These are phyloP conservation scores for Cladosporium sp. DNA, from an alignment of 2,329 filamentous ascomycete species.

Conservation along the genomic window DNA sequence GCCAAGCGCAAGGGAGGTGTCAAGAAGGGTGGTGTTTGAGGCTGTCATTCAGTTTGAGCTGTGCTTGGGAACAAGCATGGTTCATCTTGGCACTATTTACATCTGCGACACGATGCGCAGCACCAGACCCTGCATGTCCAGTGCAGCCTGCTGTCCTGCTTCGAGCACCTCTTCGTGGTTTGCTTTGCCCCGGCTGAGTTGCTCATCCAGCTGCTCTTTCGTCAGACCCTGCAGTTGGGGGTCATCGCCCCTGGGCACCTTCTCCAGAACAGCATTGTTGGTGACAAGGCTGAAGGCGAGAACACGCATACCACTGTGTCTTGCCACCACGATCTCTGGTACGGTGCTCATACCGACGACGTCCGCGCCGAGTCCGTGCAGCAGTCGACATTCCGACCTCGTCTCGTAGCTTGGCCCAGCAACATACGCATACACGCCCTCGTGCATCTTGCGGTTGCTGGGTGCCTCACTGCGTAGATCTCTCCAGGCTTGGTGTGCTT, in stretches of 20 bases:
- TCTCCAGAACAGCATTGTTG: slow-evolving; percentile 57
- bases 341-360: slow-evolving; percentile 68
- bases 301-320: slow-evolving; percentile 59
- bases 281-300: slow-evolving; percentile 63
- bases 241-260: slow-evolving; percentile 56
- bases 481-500: slow-evolving; percentile 54
- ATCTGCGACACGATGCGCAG: slow-evolving; percentile 42
- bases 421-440: slow-evolving; percentile 63
- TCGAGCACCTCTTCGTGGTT: slow-evolving; percentile 63
- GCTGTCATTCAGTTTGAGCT: neutral
- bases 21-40: slow-evolving; percentile 29
- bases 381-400: slow-evolving; percentile 59
- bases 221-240: slow-evolving; percentile 47
- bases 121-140: slow-evolving; percentile 56
- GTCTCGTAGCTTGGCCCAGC: slow-evolving; percentile 63
- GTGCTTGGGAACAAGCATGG: slow-evolving; percentile 9
- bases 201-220: slow-evolving; percentile 47
- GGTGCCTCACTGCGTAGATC: slow-evolving; percentile 41
- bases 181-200: slow-evolving; percentile 56
- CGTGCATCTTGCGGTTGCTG: slow-evolving; percentile 51
- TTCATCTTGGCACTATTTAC: slow-evolving; percentile 19
- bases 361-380: slow-evolving; percentile 58
- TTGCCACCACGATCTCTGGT: slow-evolving; percentile 62
- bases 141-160: slow-evolving; percentile 54
- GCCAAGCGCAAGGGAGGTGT: slow-evolving; percentile 45